Conservation (phyloP, 1,284 basidiomycete genomes). For the Moniliella sp. region DNA sequence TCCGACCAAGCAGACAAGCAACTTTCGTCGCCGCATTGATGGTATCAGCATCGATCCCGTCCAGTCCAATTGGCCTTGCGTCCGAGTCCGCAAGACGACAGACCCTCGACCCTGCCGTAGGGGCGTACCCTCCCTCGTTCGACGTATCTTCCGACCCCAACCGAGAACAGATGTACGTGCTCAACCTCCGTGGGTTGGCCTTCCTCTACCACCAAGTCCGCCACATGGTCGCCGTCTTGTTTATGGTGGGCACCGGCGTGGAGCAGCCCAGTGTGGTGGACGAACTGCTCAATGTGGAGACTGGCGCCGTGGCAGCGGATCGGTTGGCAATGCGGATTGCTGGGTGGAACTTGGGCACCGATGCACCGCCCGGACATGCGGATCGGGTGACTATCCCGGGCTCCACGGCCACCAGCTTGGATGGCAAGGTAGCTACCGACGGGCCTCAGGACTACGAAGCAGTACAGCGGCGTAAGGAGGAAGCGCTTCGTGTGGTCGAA, state of each 20-base stretch:
- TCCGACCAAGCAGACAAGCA: constrained; percentile 69
- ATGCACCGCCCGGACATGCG: not conserved
- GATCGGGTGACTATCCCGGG: constrained; percentile 1
- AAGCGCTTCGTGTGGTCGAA: not conserved
- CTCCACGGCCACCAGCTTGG: constrained; percentile 1
- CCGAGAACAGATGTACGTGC: constrained; percentile 41
- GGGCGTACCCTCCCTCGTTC: too few relatives aligned
- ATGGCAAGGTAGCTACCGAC: constrained; percentile 1
- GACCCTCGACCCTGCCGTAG: too few relatives aligned
- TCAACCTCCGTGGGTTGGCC: constrained; percentile 68
- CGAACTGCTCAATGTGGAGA: constrained; percentile 52
- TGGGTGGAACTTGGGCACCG: not conserved
- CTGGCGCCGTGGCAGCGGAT: constrained; percentile 7
- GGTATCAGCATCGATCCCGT: constrained; percentile 43
- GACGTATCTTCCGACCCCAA: not conserved
- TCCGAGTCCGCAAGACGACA: too few relatives aligned
- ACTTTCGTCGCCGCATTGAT: constrained; percentile 48
- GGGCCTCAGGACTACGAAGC: too few relatives aligned
- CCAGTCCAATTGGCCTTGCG: constrained; percentile 1
- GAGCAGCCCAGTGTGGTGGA: constrained; percentile 54
- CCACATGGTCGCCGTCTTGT: constrained; percentile 77
- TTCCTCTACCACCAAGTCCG: constrained; percentile 94
- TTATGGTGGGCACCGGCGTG: constrained; percentile 62
- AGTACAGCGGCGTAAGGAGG: too few relatives aligned
- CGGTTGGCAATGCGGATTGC: not conserved